Percentiles rank a stretch among this genome's conserved stretches.
Conservation (phyloP, 2,329 filamentous ascomycete genomes). For the Seiridium unicorne region DNA sequence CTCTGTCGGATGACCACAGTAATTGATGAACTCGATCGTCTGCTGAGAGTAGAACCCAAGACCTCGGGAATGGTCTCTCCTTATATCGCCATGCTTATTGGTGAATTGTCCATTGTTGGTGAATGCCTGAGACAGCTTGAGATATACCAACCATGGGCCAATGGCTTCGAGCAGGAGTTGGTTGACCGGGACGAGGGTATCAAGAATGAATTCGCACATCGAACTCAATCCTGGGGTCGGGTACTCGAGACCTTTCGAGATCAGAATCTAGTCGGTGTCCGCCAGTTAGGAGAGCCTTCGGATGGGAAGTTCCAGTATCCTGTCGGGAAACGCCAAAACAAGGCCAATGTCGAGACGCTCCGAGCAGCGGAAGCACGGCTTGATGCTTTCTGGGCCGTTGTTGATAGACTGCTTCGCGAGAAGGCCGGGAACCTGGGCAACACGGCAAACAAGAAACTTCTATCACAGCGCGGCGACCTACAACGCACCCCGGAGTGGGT, state of each 20-base stretch:
- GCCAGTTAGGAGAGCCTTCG: conserved; percentile 20
- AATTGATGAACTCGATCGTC: conserved; percentile 47
- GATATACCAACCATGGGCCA: conserved; percentile 47
- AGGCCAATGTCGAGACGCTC: conserved; percentile 17
- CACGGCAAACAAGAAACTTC: conserved; percentile 24
- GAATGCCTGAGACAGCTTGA: conserved; percentile 44
- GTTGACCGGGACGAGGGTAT: conserved; percentile 21
- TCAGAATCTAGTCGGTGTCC: conserved; percentile 16
- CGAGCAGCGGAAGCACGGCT: conserved; percentile 19
- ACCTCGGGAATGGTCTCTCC: conserved; percentile 36
- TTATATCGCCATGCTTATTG: conserved; percentile 32
- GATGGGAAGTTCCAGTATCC: conserved; percentile 41
- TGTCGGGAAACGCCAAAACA: conserved; percentile 18
- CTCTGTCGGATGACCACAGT: conserved; percentile 31
- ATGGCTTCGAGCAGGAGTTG: conserved; percentile 31
- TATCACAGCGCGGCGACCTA: conserved; percentile 33
- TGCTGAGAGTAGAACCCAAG: conserved; percentile 34
- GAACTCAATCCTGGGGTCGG: conserved; percentile 10
- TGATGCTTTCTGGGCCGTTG: conserved; percentile 17
- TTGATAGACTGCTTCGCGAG: not conserved
- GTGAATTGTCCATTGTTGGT: conserved; percentile 42
- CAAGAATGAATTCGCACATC: conserved; percentile 21
- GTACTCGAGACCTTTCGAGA: conserved; percentile 16
- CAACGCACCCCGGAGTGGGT: conserved; percentile 49
- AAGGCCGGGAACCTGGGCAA: conserved; percentile 15